Conservation (phyloP, 2,329 filamentous ascomycete species). For the Lachnellula hyalina region DNA sequence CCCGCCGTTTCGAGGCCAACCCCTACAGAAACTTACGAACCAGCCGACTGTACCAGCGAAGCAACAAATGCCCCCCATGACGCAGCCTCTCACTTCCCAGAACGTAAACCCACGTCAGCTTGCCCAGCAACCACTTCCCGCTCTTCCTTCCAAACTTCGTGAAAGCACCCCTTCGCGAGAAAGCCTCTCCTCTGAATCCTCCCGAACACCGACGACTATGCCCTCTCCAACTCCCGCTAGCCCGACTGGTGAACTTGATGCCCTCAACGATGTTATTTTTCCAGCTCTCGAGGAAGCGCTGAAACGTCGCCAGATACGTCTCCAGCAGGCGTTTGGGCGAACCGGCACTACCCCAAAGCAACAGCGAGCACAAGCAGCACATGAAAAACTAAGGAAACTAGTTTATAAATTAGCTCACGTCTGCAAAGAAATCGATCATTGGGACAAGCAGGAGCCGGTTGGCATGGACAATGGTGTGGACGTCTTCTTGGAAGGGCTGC, state of each 20-base stretch:
- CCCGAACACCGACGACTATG: constrained; percentile 43
- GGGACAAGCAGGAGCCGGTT: constrained; percentile 79
- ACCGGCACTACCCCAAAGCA: constrained; percentile 50
- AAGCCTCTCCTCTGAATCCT: constrained; percentile 20
- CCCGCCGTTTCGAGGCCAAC: constrained; percentile 30
- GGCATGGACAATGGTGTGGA: constrained; percentile 90
- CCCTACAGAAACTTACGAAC: constrained; percentile 28
- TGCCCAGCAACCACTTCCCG: constrained; percentile 28
- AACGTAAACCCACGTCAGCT: constrained; percentile 25
- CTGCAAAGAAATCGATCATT: constrained; percentile 85
- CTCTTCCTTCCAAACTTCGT: constrained; percentile 30
- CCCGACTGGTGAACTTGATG: constrained; percentile 69
- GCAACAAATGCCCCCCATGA: constrained; percentile 21
- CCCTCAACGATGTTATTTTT: constrained; percentile 84
- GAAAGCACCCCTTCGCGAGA: constrained; percentile 30
- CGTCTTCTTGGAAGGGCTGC: constrained; percentile 82
- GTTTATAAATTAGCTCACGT: constrained; percentile 78
- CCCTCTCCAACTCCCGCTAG: constrained; percentile 52
- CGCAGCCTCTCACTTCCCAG: constrained; percentile 19
- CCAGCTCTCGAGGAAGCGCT: constrained; percentile 89
- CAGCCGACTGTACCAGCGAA: constrained; percentile 24
- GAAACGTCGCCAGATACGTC: constrained; percentile 64
- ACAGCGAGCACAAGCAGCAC: constrained; percentile 64
- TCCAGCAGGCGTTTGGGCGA: constrained; percentile 37
- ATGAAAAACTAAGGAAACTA: constrained; percentile 75